Conservation (phyloP, 345 rosid genomes). For the Salix viminalis region DNA sequence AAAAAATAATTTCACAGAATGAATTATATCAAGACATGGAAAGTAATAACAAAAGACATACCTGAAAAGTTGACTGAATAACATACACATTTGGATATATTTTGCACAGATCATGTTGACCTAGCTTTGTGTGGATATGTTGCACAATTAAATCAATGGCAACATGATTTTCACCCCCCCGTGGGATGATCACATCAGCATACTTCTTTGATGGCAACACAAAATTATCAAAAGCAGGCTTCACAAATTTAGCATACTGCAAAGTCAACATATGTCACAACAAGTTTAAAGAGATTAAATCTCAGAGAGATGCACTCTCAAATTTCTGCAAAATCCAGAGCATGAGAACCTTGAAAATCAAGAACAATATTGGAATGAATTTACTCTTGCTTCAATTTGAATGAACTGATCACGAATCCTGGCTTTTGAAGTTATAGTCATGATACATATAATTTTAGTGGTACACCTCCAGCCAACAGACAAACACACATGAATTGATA, state of each 20-base stretch:
- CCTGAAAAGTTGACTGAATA: slow-evolving; percentile 93
- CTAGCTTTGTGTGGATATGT: slow-evolving; percentile 92
- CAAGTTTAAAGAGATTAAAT: neutral
- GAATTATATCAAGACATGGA: neutral
- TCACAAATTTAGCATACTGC: slow-evolving; percentile 96
- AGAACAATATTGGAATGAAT: neutral
- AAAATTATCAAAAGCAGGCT: slow-evolving; percentile 99
- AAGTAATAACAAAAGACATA: slow-evolving; percentile 15
- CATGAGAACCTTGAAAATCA: neutral
- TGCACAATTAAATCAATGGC: slow-evolving; percentile 95
- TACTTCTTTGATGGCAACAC: slow-evolving; percentile 90
- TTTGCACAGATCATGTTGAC: slow-evolving; percentile 91
- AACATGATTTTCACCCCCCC: slow-evolving; percentile 95
- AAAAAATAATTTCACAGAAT: neutral
- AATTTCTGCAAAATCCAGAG: neutral
- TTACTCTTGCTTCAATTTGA: neutral
- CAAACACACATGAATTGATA: neutral
- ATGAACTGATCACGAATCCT: neutral
- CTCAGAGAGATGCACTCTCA: neutral
- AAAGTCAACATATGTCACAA: slow-evolving; percentile 14
- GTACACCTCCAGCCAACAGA: neutral
- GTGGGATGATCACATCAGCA: slow-evolving; percentile 92
- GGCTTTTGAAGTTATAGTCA: neutral
- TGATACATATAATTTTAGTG: neutral
- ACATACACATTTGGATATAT: slow-evolving; percentile 76